Evolutionary conservation across 139 green algal species (phyloP).

Genomic region (Picochlorum sp.): DNA sequence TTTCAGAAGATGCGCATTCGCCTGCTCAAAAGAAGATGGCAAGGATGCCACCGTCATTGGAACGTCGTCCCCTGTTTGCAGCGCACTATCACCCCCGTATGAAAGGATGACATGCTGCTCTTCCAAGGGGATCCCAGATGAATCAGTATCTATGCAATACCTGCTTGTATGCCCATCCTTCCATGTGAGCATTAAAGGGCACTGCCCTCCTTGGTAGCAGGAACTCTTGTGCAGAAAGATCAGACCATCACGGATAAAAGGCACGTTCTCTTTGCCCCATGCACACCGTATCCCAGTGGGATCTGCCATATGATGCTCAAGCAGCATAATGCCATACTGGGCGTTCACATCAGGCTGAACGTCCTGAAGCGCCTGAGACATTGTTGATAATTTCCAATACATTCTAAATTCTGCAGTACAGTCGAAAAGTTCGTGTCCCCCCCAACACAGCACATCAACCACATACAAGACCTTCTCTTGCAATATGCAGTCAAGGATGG

Average conservation of each 20-base stretch:
- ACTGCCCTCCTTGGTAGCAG: conserved; percentile 59
- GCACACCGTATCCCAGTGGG: conserved; percentile 36
- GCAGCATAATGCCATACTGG: conserved; percentile 14
- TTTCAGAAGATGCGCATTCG: conserved; percentile 17
- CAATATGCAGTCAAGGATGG: conserved; percentile 80
- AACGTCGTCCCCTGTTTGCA: conserved; percentile 65
- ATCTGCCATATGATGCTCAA: conserved; percentile 23
- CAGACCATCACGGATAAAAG: conserved; percentile 68
- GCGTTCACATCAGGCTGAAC: conserved; percentile 1
- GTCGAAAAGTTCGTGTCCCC: conserved; percentile 67
- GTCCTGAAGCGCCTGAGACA: conserved; percentile 37
- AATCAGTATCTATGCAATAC: conserved; percentile 61
- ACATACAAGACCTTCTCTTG: conserved; percentile 21
- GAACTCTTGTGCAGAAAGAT: conserved; percentile 66
- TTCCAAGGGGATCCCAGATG: conserved; percentile 8
- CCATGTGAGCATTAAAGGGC: conserved; percentile 78
- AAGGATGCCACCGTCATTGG: conserved; percentile 63
- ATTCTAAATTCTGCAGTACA: conserved; percentile 77
- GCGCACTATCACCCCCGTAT: conserved; percentile 30
- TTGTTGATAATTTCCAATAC: conserved; percentile 61
- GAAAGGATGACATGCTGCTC: conserved; percentile 49
- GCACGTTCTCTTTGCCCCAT: conserved; percentile 1
- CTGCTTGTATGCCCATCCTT: conserved; percentile 74
- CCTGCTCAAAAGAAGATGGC: conserved; percentile 30
- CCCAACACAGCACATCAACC: conserved; percentile 81